These are phyloP conservation scores for Sphagnum contortum DNA, from an alignment of 225 moss, liverwort and hornwort genomes.

Conservation along the genomic window DNA sequence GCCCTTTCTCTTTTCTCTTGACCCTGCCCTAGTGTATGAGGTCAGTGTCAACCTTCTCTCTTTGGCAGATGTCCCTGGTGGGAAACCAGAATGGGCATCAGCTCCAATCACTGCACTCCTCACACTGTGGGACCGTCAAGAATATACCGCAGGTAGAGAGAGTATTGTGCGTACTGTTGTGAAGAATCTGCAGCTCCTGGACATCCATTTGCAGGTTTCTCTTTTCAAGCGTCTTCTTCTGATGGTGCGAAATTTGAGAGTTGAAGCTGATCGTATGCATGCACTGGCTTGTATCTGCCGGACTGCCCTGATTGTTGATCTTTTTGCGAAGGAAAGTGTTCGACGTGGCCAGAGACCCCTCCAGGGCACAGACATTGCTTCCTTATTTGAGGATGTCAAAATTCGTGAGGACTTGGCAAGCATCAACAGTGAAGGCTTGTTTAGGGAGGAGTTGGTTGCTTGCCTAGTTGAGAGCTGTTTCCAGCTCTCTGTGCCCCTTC, in stretches of 20 bases:
- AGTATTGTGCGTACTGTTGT: conserved; percentile 97
- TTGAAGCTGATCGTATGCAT: conserved; percentile 93
- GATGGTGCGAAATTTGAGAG: conserved; percentile 90
- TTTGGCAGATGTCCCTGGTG: conserved; percentile 92
- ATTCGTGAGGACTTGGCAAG: conserved; percentile 73
- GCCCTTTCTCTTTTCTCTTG: conserved; percentile 82
- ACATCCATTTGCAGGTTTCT: conserved; percentile 92
- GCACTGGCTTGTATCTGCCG: conserved; percentile 93
- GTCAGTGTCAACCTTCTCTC: conserved; percentile 89
- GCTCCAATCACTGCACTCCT: conserved; percentile 87
- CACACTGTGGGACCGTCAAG: conserved; percentile 94
- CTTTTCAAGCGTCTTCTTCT: conserved; percentile 90
- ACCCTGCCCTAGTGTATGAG: conserved; percentile 91
- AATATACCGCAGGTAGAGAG: conserved; percentile 89
- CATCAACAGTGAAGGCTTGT: conserved; percentile 54
- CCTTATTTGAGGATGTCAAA: conserved; percentile 81
- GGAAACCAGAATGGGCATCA: conserved; percentile 96
- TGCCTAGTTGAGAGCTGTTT: conserved; percentile 95
- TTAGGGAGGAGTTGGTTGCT: conserved; percentile 89
- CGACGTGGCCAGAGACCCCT: conserved; percentile 86
- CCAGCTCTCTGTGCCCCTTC: conserved; percentile 83
- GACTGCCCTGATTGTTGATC: conserved; percentile 83
- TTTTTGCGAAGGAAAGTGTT: conserved; percentile 91
- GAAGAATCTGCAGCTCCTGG: conserved; percentile 88
- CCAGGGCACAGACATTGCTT: conserved; percentile 74